Evolutionary conservation across 805 yeast genomes (phyloP).

Genomic region (Lachancea quebecensis): DNA sequence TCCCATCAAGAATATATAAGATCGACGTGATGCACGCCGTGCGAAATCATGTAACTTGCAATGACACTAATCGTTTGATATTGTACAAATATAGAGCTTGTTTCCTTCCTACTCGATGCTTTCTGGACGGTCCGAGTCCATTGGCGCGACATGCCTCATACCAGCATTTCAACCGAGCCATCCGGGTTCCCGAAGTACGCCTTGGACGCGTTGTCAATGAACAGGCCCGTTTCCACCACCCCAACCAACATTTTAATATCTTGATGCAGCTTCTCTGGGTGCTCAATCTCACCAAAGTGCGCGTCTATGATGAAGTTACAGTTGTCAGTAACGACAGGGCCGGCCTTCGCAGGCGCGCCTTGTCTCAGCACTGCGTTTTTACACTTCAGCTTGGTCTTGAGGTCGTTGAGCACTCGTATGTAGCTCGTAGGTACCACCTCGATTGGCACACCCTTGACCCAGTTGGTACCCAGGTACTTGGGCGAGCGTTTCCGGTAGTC

Average conservation of each 20-base stretch:
- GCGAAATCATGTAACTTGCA: no score
- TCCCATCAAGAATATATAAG: no score
- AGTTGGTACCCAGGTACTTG: slow-evolving; percentile 58
- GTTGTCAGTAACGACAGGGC: slow-evolving; percentile 94
- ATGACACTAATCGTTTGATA: not conserved
- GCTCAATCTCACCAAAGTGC: slow-evolving; percentile 70
- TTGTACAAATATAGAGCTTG: not conserved
- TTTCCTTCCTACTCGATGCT: not conserved
- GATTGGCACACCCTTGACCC: slow-evolving; percentile 92
- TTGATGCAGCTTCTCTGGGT: slow-evolving; percentile 47
- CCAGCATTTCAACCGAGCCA: slow-evolving; percentile 46
- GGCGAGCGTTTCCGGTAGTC: slow-evolving; percentile 81
- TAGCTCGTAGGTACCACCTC: slow-evolving; percentile 90
- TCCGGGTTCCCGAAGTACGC: slow-evolving; percentile 86
- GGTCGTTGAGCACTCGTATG: slow-evolving; percentile 62
- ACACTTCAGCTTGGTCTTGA: slow-evolving; percentile 34
- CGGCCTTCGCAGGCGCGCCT: slow-evolving; percentile 91
- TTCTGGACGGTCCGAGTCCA: no score
- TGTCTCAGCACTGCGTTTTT: slow-evolving; percentile 71
- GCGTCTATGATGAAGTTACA: slow-evolving; percentile 91
- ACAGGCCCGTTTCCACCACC: slow-evolving; percentile 93
- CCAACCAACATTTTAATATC: slow-evolving; percentile 75
- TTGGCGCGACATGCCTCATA: not conserved
- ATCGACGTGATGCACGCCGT: no score
- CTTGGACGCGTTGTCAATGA: slow-evolving; percentile 59